Conservation (phyloP, 345 rosid species). For the Gossypium thurberi region DNA sequence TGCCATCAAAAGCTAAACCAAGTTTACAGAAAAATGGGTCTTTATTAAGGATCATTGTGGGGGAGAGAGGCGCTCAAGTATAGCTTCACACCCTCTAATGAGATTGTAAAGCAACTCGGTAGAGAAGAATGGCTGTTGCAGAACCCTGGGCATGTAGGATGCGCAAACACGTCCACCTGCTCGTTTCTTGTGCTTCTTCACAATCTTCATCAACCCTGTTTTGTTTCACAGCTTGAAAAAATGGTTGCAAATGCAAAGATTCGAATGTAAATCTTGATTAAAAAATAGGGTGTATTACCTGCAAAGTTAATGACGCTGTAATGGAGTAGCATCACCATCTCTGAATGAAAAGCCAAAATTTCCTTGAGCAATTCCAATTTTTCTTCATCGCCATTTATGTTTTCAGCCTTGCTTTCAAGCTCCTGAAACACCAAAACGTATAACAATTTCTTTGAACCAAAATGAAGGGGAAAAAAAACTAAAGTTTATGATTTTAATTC, state of each 20-base stretch:
- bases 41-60: slow-evolving; percentile 1
- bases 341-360: slow-evolving; percentile 30
- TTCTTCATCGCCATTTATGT: slow-evolving; percentile 18
- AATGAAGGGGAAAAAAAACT: no score
- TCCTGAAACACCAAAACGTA: slow-evolving; percentile 23
- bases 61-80: slow-evolving; percentile 25
- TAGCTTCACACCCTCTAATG: slow-evolving; percentile 26
- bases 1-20: neutral
- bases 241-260: neutral
- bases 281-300: slow-evolving; percentile 13
- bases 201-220: slow-evolving; percentile 37
- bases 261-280: neutral
- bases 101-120: slow-evolving; percentile 38
- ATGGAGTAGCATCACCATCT: slow-evolving; percentile 36
- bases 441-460: neutral
- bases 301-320: slow-evolving; percentile 37
- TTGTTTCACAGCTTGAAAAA: neutral
- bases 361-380: slow-evolving; percentile 20
- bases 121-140: slow-evolving; percentile 39
- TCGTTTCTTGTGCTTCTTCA: slow-evolving; percentile 44
- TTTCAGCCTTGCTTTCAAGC: slow-evolving; percentile 26
- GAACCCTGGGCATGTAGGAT: slow-evolving; percentile 24
- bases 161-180: slow-evolving; percentile 20
- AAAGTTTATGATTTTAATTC: neutral
- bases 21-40: neutral